Conservation (phyloP, 192 early-diverging fungal species). For the Hyaloraphidium curvatum region DNA sequence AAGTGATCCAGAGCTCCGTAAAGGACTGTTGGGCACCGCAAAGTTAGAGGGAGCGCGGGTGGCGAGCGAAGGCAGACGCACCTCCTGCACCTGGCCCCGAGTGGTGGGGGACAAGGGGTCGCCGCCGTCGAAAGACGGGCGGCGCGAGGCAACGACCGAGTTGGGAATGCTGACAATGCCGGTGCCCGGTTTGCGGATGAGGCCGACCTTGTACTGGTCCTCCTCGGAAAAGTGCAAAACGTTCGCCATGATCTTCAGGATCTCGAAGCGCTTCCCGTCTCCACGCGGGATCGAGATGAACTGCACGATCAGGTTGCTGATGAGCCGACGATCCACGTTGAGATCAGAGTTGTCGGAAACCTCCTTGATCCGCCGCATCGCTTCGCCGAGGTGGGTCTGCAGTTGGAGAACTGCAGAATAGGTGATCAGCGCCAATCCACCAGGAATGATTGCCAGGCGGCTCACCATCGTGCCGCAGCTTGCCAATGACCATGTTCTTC, state of each 20-base stretch:
- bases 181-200: not conserved
- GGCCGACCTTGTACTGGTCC: conserved; percentile 41
- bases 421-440: no score
- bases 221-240: conserved; percentile 73
- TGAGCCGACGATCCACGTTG: conserved; percentile 52
- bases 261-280: conserved; percentile 80
- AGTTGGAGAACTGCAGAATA: conserved; percentile 46
- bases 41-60: not conserved
- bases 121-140: conserved; percentile 21
- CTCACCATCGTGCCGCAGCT: not conserved
- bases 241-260: conserved; percentile 71
- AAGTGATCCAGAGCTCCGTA: conserved; percentile 63
- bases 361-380: conserved; percentile 68
- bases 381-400: conserved; percentile 78
- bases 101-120: conserved; percentile 3
- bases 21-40: conserved; percentile 32
- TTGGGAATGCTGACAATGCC: conserved; percentile 12
- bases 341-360: conserved; percentile 59
- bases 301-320: conserved; percentile 74
- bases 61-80: not conserved
- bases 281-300: conserved; percentile 71
- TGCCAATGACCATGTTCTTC: not conserved
- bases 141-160: conserved; percentile 46
- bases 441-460: not conserved
- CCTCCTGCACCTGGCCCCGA: not conserved